These are phyloP conservation scores for Verticillium isaacii DNA, from an alignment of 2,329 filamentous ascomycete species.

Conservation along the genomic window DNA sequence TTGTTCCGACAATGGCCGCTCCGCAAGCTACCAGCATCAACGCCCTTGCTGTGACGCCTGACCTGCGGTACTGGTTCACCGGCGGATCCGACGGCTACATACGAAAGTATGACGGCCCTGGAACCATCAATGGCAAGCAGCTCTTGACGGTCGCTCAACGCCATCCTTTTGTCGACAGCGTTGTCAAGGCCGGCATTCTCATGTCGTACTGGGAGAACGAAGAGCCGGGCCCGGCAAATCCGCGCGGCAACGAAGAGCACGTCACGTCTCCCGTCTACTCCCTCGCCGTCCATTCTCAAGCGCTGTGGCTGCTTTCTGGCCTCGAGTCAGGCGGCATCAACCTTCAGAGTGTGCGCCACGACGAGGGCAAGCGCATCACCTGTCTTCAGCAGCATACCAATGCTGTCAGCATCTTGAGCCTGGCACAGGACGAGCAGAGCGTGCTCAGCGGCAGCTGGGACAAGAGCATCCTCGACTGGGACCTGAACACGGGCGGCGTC, in stretches of 20 bases:
- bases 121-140: conserved; percentile 91
- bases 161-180: conserved; percentile 95
- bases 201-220: conserved; percentile 99
- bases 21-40: conserved; percentile 96
- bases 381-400: conserved; percentile 81
- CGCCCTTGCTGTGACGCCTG: conserved; percentile 82
- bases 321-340: conserved; percentile 90
- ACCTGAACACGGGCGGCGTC: conserved; percentile 78
- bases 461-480: conserved; percentile 91
- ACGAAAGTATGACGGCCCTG: conserved; percentile 91
- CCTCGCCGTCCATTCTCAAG: conserved; percentile 82
- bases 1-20: conserved; percentile 93
- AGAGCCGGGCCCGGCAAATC: conserved; percentile 50
- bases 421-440: conserved; percentile 80
- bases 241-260: conserved; percentile 50
- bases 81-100: conserved; percentile 95
- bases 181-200: conserved; percentile 88
- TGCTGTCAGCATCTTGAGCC: conserved; percentile 80
- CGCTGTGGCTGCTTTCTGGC: conserved; percentile 86
- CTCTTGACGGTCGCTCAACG: conserved; percentile 91
- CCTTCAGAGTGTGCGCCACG: conserved; percentile 85
- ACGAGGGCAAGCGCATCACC: conserved; percentile 86
- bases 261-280: conserved; percentile 89
- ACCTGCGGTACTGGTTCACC: conserved; percentile 92
- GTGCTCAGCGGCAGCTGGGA: conserved; percentile 95